Conservation (phyloP, 2,329 filamentous ascomycete species). For the Botrytis deweyae region DNA sequence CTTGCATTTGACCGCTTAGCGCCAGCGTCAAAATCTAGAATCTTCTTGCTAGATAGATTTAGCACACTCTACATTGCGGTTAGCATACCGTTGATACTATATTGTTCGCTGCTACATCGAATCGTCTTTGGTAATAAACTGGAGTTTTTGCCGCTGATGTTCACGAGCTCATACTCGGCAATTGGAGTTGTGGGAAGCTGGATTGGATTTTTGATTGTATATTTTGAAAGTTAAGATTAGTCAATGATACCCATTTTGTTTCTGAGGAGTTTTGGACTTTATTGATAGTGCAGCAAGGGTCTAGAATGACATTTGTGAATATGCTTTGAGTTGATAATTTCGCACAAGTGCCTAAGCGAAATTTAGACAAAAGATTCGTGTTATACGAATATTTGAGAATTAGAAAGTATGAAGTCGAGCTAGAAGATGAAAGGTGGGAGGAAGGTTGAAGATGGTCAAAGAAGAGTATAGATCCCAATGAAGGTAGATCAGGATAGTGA, state of each 20-base stretch:
- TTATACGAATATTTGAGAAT: not conserved
- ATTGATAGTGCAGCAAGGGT: not conserved
- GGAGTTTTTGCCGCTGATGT: conserved; percentile 95
- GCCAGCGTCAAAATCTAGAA: conserved; percentile 76
- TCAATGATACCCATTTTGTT: conserved; percentile 28
- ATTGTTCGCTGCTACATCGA: conserved; percentile 81
- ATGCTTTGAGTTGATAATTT: not conserved
- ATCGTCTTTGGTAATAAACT: conserved; percentile 79
- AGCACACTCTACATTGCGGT: conserved; percentile 85
- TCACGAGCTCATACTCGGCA: conserved; percentile 91
- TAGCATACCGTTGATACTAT: conserved; percentile 83
- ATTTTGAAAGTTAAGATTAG: conserved; percentile 55
- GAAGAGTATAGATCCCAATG: not conserved
- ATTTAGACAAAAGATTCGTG: not conserved
- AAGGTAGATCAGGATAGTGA: not conserved
- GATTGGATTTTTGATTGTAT: conserved; percentile 91
- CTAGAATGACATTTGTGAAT: not conserved
- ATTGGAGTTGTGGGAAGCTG: conserved; percentile 95
- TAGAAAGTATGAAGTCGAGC: not conserved
- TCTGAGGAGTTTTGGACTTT: conserved; percentile 1
- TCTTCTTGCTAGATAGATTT: conserved; percentile 90
- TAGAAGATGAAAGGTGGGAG: not conserved
- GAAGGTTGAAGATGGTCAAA: not conserved
- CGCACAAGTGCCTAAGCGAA: not conserved
- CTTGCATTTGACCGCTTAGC: conserved; percentile 84